Percentiles rank a stretch among this genome's conserved stretches.
phyloP scores from a whole-genome alignment of 2,329 filamentous ascomycete genomes.

The Exophiala xenobiotica region DNA sequence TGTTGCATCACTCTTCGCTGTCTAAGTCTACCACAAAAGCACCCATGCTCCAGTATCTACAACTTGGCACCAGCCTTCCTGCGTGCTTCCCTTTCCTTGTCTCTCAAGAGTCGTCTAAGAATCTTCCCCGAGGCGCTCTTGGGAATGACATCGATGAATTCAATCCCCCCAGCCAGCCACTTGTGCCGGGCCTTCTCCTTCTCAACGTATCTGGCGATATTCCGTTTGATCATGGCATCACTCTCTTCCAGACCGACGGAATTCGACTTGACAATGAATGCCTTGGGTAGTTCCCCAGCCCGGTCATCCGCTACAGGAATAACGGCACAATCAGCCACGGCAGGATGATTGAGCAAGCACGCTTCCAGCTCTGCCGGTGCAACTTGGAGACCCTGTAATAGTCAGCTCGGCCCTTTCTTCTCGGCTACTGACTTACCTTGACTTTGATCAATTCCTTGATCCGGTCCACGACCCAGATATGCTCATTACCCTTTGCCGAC shows the following conservation, averaged over 20 bases:
- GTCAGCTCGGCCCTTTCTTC: neutral
- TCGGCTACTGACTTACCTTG: conserved; percentile 53
- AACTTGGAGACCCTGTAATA: neutral
- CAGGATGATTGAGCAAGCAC: conserved; percentile 70
- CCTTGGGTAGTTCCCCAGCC: conserved; percentile 63
- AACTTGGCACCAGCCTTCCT: conserved; percentile 66
- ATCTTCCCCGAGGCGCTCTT: conserved; percentile 66
- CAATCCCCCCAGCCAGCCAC: conserved; percentile 61
- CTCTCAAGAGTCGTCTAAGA: conserved; percentile 63
- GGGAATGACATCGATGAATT: conserved; percentile 58
- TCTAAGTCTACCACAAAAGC: too few species aligned
- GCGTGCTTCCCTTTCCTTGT: conserved; percentile 69
- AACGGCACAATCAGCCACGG: conserved; percentile 76
- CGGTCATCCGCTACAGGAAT: conserved; percentile 68
- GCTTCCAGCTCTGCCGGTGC: conserved; percentile 39
- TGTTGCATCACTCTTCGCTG: too few species aligned
- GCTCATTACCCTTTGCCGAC: conserved; percentile 67
- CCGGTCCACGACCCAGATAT: conserved; percentile 77
- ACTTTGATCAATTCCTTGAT: conserved; percentile 77
- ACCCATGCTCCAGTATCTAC: too few species aligned
- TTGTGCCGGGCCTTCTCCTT: conserved; percentile 62
- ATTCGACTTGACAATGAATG: conserved; percentile 61
- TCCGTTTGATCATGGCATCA: conserved; percentile 49
- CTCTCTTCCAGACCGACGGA: conserved; percentile 53
- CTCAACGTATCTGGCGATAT: conserved; percentile 60